These are phyloP conservation scores for Tylopilus sp. DNA, from an alignment of 768 basidiomycete genomes.

Conservation along the genomic window DNA sequence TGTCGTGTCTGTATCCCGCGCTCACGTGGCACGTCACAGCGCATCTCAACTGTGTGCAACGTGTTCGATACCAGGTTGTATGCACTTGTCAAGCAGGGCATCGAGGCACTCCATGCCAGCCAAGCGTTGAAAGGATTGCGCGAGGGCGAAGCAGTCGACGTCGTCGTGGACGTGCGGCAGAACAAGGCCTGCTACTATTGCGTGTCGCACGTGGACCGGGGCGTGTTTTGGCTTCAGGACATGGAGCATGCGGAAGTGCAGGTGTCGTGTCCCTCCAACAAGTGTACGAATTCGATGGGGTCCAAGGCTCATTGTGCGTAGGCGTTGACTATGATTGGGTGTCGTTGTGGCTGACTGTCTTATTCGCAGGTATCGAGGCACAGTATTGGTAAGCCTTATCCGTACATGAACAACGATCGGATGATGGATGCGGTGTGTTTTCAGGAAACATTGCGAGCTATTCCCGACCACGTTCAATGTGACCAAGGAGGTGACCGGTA, in stretches of 20 bases:
- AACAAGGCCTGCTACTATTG: conserved; percentile 21
- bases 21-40: conserved; percentile 2
- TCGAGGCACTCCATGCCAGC: conserved; percentile 5
- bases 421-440: not conserved
- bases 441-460: conserved; percentile 31
- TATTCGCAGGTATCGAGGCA: conserved; percentile 21
- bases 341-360: conserved; percentile 1
- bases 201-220: conserved; percentile 25
- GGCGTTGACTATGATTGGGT: not conserved
- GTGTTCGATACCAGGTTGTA: conserved; percentile 3
- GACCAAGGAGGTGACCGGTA: conserved; percentile 15
- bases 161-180: conserved; percentile 18
- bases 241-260: conserved; percentile 18
- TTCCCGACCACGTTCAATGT: conserved; percentile 25
- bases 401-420: too few relatives aligned
- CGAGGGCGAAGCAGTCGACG: conserved; percentile 8
- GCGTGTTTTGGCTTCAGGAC: conserved; percentile 29
- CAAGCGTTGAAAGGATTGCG: conserved; percentile 1
- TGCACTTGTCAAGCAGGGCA: conserved; percentile 12
- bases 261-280: conserved; percentile 22
- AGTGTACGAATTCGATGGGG: conserved; percentile 5
- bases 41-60: conserved; percentile 12
- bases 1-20: not conserved
- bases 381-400: conserved; percentile 27
- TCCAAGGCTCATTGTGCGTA: conserved; percentile 26